Conservation (phyloP, 352 stramenopile species). For the Globisporangium lucens region DNA sequence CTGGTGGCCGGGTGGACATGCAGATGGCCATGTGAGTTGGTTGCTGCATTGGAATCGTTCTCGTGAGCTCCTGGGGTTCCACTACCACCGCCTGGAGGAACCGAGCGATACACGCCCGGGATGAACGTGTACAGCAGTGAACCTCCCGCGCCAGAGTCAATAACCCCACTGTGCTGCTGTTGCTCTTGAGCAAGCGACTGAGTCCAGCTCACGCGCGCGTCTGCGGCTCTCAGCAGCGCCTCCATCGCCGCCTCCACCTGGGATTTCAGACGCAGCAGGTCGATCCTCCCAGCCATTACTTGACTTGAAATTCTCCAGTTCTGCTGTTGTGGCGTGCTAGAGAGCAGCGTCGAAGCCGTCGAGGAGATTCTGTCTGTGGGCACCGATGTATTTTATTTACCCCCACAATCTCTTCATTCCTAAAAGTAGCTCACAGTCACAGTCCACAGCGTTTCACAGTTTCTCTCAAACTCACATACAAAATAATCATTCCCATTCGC, state of each 20-base stretch:
- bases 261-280: conserved; percentile 46
- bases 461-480: background rate
- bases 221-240: conserved; percentile 46
- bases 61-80: background rate
- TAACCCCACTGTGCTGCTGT: background rate
- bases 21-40: background rate
- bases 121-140: conserved; percentile 47
- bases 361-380: background rate
- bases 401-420: background rate
- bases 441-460: background rate
- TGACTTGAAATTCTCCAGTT: background rate
- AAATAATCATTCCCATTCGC: too few species aligned
- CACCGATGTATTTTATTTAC: background rate
- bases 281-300: conserved; percentile 20
- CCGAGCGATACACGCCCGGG: conserved; percentile 48
- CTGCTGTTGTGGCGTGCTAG: background rate
- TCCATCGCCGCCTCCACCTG: conserved; percentile 63
- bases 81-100: background rate
- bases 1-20: background rate
- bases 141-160: too few species aligned
- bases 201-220: conserved; percentile 63
- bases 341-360: background rate
- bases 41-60: background rate
- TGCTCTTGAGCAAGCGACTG: conserved; percentile 1
- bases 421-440: background rate